Percentiles rank a stretch among this genome's conserved stretches.
phyloP scores from a whole-genome alignment of 176 grass and related monocot genomes.

The Melocanna baccifera region DNA sequence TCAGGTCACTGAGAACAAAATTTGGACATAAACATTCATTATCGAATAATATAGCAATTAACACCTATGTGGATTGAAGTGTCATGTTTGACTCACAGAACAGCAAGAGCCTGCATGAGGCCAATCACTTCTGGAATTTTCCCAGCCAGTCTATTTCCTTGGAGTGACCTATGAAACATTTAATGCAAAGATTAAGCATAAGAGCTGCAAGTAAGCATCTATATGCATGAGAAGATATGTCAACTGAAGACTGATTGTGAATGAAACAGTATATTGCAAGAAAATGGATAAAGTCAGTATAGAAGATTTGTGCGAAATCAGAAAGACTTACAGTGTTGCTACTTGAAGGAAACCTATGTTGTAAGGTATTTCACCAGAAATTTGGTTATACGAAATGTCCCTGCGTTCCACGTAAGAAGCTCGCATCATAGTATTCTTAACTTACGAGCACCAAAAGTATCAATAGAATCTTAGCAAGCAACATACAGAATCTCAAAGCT shows the following conservation, averaged over 20 bases:
- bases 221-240: not conserved
- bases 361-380: conserved; percentile 96
- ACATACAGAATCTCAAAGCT: conserved; percentile 95
- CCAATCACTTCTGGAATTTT: conserved; percentile 99
- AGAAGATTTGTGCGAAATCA: not conserved
- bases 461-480: not conserved
- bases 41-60: not conserved
- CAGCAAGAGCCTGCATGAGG: conserved; percentile 99
- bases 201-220: not conserved
- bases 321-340: conserved; percentile 73
- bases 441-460: not conserved
- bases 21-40: not conserved
- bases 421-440: not conserved
- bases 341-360: conserved; percentile 99
- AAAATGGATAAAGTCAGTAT: not conserved
- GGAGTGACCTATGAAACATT: conserved; percentile 68
- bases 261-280: not conserved
- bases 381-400: conserved; percentile 98
- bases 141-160: conserved; percentile 86
- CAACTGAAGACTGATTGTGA: not conserved
- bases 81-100: conserved; percentile 66
- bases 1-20: conserved; percentile 65
- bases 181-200: conserved; percentile 3
- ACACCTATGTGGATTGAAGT: not conserved
- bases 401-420: conserved; percentile 39